Percentiles rank a stretch among this genome's conserved stretches.
Conservation (phyloP, 371 early-diverging fungal genomes). For the Mucor indicus region DNA sequence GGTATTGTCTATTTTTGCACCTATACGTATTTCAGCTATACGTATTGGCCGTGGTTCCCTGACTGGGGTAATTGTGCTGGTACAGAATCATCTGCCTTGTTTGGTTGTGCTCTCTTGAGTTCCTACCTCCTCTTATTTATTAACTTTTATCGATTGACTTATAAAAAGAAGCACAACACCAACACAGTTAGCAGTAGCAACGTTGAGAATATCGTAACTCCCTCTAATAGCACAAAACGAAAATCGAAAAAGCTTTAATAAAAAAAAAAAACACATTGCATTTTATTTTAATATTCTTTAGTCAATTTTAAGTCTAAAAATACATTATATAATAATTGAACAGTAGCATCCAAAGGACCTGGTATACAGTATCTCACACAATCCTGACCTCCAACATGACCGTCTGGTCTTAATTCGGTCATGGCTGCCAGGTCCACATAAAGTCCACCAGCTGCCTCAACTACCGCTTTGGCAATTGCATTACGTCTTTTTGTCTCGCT, state of each 20-base stretch:
- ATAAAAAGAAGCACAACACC: slow-evolving; percentile 40
- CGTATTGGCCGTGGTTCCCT: slow-evolving; percentile 54
- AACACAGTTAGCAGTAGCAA: slow-evolving; percentile 1
- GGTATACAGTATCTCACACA: slow-evolving; percentile 67
- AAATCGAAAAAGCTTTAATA: slow-evolving; percentile 10
- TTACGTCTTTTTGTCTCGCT: slow-evolving; percentile 56
- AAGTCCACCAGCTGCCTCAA: slow-evolving; percentile 59
- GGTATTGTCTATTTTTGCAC: slow-evolving; percentile 68
- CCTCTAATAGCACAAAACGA: background rate
- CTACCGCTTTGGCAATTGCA: slow-evolving; percentile 51
- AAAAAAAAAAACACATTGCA: too few species aligned
- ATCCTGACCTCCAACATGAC: slow-evolving; percentile 58
- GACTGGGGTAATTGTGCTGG: slow-evolving; percentile 74
- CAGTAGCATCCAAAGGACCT: slow-evolving; percentile 58
- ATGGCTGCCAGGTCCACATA: slow-evolving; percentile 55
- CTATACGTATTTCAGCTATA: slow-evolving; percentile 67
- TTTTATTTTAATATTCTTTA: too few species aligned
- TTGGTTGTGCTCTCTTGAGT: slow-evolving; percentile 73
- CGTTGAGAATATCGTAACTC: background rate
- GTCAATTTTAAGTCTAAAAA: slow-evolving; percentile 27
- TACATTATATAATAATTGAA: slow-evolving; percentile 47
- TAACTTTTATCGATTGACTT: slow-evolving; percentile 80
- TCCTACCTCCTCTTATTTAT: slow-evolving; percentile 82
- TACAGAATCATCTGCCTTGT: slow-evolving; percentile 66
- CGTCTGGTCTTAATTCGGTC: slow-evolving; percentile 54